Evolutionary conservation across 202 grass and related monocot species (phyloP).

Genomic region (Setaria italica): DNA sequence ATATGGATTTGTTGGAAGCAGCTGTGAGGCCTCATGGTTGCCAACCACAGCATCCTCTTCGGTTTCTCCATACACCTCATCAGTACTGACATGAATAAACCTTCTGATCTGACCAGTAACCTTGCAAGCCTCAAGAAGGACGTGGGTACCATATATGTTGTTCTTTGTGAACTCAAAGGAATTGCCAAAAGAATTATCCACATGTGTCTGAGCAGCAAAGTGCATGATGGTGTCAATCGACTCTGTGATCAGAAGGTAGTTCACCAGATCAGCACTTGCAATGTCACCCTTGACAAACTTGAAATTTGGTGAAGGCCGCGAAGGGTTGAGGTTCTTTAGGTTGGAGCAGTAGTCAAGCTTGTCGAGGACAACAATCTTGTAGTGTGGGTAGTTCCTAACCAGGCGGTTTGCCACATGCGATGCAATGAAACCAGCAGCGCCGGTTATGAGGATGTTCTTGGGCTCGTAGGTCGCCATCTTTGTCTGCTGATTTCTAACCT

Average conservation of each 20-base stretch:
- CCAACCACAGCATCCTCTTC: constrained; percentile 87
- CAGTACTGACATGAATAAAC: constrained; percentile 95
- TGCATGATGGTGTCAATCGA: constrained; percentile 95
- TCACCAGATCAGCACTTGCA: constrained; percentile 90
- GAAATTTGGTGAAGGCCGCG: constrained; percentile 64
- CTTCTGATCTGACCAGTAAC: constrained; percentile 76
- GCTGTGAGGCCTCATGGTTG: constrained; percentile 89
- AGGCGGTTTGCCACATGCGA: constrained; percentile 91
- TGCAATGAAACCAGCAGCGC: constrained; percentile 87
- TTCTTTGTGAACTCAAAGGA: constrained; percentile 92
- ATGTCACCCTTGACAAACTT: constrained; percentile 97
- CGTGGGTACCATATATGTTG: constrained; percentile 85
- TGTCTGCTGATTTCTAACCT: constrained; percentile 15
- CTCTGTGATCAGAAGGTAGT: constrained; percentile 84
- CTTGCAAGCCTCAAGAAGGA: constrained; percentile 85
- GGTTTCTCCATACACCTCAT: constrained; percentile 92
- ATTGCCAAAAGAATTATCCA: constrained; percentile 94
- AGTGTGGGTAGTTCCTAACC: constrained; percentile 74
- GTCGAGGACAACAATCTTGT: constrained; percentile 93
- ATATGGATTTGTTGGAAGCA: constrained; percentile 91
- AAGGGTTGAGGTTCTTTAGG: constrained; percentile 80
- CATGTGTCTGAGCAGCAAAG: constrained; percentile 91
- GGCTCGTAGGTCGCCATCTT: constrained; percentile 63
- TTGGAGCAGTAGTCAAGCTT: constrained; percentile 93
- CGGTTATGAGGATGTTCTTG: constrained; percentile 91